Evolutionary conservation across 768 basidiomycete genomes (phyloP), one percentile per base, ranked within the genome.

Genomic region (Boletellus sp.): DNA sequence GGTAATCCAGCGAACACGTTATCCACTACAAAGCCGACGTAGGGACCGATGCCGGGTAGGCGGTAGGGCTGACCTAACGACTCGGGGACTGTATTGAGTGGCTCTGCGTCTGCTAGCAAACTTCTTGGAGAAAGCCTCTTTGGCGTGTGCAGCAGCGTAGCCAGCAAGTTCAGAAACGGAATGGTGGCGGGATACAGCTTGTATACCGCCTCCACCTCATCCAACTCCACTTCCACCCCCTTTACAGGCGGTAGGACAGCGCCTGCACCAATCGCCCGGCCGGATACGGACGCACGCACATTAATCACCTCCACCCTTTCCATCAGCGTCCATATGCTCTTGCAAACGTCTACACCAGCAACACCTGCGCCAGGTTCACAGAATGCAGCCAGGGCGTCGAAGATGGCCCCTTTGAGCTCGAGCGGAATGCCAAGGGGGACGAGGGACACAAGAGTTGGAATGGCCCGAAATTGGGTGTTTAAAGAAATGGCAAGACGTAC

Each of bases 371-470:
- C 90, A 7, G 90, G 85, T 46, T 81, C 77, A 53, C 90, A 89
- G 70, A 95, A 94, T 2, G 90, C 83, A 6, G 87, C 79, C 8
- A 94, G 72, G 0, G 90, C 81, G 36, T 89, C 82, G 54, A 94
- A 89, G 4, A 94, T 71, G 0, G 87, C 82, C 6, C 90, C 93
- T 57, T 95, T 95, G 43, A 95, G 75, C 59, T 94, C 90, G n/a
- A 94, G 74, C 1, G 92, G 90, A n/a, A 94, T 78, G 11, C 84
- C 77, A 1, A 90, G 75, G 3, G 88, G 87, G 42, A 93, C 78
- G 28, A 95, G 78, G 0, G 84, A 80, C 28, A 94, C 77, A 4
- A 95, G 72, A 0, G 88, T 87, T 1, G 84, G 84, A 52, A 95
- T 81, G 1, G 90, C 90, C 39, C 86, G 83, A 70, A 92, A 90